Evolutionary conservation across 2,329 filamentous ascomycete species (phyloP).

Genomic region (Torrubiella hemipterigena): DNA sequence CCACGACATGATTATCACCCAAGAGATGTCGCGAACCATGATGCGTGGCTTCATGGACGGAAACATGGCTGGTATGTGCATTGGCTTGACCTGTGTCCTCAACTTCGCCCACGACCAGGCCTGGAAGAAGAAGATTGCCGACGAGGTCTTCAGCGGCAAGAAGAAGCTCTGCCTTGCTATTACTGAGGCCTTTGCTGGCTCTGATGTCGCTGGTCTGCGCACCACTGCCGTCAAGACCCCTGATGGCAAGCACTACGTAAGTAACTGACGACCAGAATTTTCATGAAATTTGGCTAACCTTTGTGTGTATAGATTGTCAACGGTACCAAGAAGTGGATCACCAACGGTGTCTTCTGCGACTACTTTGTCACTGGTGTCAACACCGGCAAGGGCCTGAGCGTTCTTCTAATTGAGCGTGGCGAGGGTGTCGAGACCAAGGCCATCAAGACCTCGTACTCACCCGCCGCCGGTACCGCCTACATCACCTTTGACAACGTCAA

Average conservation of each 20-base stretch:
- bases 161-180: conserved; percentile 86
- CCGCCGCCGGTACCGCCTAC: conserved; percentile 65
- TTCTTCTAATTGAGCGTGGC: conserved; percentile 61
- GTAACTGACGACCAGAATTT: conserved; percentile 15
- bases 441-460: conserved; percentile 74
- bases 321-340: conserved; percentile 78
- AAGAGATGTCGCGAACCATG: conserved; percentile 61
- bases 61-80: conserved; percentile 78
- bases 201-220: conserved; percentile 65
- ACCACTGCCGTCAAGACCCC: conserved; percentile 68
- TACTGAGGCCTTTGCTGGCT: conserved; percentile 76
- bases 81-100: conserved; percentile 66
- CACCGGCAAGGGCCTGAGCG: conserved; percentile 68
- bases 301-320: conserved; percentile 42
- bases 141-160: conserved; percentile 64
- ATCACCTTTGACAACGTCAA: conserved; percentile 80
- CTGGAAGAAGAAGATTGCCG: conserved; percentile 54
- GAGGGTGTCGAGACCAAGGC: conserved; percentile 65
- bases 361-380: conserved; percentile 76
- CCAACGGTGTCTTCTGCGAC: conserved; percentile 67
- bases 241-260: conserved; percentile 60
- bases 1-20: conserved; percentile 65
- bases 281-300: background rate
- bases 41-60: conserved; percentile 77
- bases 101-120: conserved; percentile 61